Evolutionary conservation across 2,329 filamentous ascomycete species (phyloP), one percentile per base, ranked within the genome.

Genomic region (Blastomyces parvus): DNA sequence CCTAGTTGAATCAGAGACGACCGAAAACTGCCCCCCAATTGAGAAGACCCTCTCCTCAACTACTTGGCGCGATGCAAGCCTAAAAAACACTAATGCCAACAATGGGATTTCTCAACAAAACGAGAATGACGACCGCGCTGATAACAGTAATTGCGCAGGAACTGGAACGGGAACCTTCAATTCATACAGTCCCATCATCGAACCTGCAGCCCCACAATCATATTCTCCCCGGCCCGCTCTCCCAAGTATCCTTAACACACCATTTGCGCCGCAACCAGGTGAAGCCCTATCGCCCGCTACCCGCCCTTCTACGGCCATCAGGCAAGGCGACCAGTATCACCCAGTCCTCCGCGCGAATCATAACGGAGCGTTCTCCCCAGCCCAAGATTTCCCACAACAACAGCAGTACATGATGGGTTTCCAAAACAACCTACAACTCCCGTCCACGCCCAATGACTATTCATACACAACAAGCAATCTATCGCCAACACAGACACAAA

Each of bases 1-100:
- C 64, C 74, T 86, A 36, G 77, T 86, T 60, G 75, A 74, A 53
- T 70, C 71, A 25, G 75, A 79, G 59, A 76, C 77, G 33, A 73
- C 76, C 52, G 67, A 67, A 65, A 61, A 61, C 59, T 70, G 42
- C 27, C 55, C 62, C 2, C 48, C 60, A 27, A 56, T 48, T 19
- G 61, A 44, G 22, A 52, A 52, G 44, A 44, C 56, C n/a, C 50
- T 48, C 40, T 62, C 60, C 2, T 44, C 60, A 17, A 46, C 60
- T 14, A 40, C 50, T n/a, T 62, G 60, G 60, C 36, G 40, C 30
- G 56, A 62, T 36, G 48, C 59, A 53, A 53, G n/a, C 59, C n/a
- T 61, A 6, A 53, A 40, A 22, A 57, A 57, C 33, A 25, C 33
- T 33, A 40, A 53, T 25, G 9, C 36, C 27, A 52, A 50, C 22